A percentile compares a stretch with the other conserved stretches of the same genome.
Evolutionary conservation across 805 yeast species (phyloP).

Genomic region (Ogataea parapolymorpha): DNA sequence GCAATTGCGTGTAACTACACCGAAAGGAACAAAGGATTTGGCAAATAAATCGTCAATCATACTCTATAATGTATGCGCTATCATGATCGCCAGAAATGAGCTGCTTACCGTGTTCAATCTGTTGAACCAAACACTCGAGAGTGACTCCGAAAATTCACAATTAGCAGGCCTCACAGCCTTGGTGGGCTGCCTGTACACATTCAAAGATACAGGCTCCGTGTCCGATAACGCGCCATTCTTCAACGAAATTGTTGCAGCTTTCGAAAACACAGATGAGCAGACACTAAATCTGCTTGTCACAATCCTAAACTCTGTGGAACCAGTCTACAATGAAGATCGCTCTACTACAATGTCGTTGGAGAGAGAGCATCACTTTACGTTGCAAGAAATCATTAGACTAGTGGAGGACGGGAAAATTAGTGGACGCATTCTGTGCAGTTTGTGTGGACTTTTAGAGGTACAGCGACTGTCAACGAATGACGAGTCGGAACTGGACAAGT

Average conservation of each 20-base stretch:
- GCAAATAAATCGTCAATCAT: conserved; percentile 11
- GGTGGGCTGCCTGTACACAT: conserved; percentile 17
- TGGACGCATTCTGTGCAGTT: conserved; percentile 34
- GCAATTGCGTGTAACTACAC: conserved; percentile 19
- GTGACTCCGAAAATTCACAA: conserved; percentile 10
- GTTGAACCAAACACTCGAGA: conserved; percentile 10
- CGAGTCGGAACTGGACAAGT: conserved; percentile 4
- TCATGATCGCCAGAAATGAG: conserved; percentile 29
- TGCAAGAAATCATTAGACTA: conserved; percentile 25
- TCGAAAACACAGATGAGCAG: conserved; percentile 1
- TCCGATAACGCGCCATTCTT: conserved; percentile 10
- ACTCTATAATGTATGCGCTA: conserved; percentile 21
- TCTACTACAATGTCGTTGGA: background rate
- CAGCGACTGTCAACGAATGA: background rate
- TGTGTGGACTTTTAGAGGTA: conserved; percentile 26
- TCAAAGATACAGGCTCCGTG: conserved; percentile 12
- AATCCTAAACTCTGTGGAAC: conserved; percentile 14
- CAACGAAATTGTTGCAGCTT: conserved; percentile 9
- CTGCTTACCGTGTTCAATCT: conserved; percentile 26
- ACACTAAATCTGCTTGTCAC: conserved; percentile 5
- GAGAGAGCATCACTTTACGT: background rate
- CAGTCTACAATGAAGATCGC: conserved; percentile 7
- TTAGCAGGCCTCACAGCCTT: conserved; percentile 13
- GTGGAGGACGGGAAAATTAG: conserved; percentile 30
- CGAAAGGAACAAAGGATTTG: conserved; percentile 60